phyloP scores from a whole-genome alignment of 2,329 filamentous ascomycete species.

The Trichophyton benhamiae region DNA sequence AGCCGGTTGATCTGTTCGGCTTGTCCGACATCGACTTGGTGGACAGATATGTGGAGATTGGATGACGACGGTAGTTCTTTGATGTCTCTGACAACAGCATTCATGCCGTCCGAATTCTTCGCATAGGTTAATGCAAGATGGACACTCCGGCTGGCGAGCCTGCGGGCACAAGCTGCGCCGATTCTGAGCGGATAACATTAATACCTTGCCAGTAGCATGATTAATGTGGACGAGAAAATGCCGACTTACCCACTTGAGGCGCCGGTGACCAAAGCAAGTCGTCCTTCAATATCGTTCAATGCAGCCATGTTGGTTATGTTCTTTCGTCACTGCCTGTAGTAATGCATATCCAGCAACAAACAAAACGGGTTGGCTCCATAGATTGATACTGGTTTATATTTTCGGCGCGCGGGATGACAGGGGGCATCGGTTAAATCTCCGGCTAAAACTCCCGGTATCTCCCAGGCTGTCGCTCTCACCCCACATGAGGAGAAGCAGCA shows the following conservation, averaged over 20 bases:
- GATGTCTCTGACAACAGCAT: conserved; percentile 35
- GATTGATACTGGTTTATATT: not conserved
- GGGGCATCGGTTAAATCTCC: not conserved
- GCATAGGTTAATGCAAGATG: conserved; percentile 50
- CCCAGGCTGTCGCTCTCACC: not conserved
- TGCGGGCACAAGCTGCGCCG: conserved; percentile 45
- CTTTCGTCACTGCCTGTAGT: not conserved
- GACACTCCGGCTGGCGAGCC: conserved; percentile 42
- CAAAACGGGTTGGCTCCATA: not conserved
- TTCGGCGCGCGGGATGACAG: not conserved
- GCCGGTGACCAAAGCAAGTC: conserved; percentile 48
- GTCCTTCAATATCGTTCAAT: conserved; percentile 40
- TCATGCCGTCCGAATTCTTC: conserved; percentile 37
- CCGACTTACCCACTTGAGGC: conserved; percentile 47
- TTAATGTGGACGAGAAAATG: not conserved
- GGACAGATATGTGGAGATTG: conserved; percentile 36
- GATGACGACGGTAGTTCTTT: conserved; percentile 9
- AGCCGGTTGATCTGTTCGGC: conserved; percentile 43
- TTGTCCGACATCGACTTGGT: conserved; percentile 47
- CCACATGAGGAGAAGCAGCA: not conserved
- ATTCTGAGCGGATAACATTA: conserved; percentile 37
- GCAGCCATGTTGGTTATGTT: conserved; percentile 15
- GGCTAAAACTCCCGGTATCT: not conserved
- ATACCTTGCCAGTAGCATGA: not conserved
- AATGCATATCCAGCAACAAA: not conserved